These are phyloP conservation scores for Casuarina glauca DNA, from an alignment of 306 rosid genomes.

Conservation along the genomic window DNA sequence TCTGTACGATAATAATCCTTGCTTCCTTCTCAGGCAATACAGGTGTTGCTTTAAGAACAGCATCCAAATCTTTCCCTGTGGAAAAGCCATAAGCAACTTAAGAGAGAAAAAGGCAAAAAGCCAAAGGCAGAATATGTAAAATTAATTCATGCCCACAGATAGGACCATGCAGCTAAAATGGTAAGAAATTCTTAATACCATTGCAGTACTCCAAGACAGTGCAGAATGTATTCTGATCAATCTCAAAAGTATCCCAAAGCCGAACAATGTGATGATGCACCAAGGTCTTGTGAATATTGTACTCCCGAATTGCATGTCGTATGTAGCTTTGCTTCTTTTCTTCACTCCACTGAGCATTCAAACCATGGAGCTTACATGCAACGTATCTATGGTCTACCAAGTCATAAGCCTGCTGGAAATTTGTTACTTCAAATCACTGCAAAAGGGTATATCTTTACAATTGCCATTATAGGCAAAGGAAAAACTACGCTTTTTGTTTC, in stretches of 20 bases:
- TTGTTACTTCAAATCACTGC: conserved; percentile 98
- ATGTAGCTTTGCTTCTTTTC: conserved; percentile 99
- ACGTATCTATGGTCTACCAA: conserved; percentile 97
- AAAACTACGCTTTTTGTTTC: conserved; percentile 34
- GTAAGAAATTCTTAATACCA: conserved; percentile 47
- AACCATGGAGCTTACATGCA: conserved; percentile 99
- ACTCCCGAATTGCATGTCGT: conserved; percentile 96
- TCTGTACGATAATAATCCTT: conserved; percentile 82
- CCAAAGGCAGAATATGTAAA: conserved; percentile 6
- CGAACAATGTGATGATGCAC: conserved; percentile 96
- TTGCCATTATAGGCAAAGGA: conserved; percentile 80
- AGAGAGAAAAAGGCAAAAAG: conserved; percentile 2
- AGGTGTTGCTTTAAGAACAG: conserved; percentile 87
- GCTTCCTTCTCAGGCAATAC: conserved; percentile 94
- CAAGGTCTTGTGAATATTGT: conserved; percentile 94
- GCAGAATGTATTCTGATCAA: conserved; percentile 96
- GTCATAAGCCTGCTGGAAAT: conserved; percentile 99
- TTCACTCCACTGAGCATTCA: conserved; percentile 99
- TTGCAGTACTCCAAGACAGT: conserved; percentile 93
- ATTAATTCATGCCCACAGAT: neutral
- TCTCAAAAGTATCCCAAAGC: conserved; percentile 98
- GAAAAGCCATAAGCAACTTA: conserved; percentile 8
- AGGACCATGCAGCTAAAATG: conserved; percentile 24
- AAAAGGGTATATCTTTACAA: conserved; percentile 82
- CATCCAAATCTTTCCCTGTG: conserved; percentile 98